Evolutionary conservation across 331 rosid genomes (phyloP), one percentile per base, ranked within the genome.

Genomic region (Quercus phellos): DNA sequence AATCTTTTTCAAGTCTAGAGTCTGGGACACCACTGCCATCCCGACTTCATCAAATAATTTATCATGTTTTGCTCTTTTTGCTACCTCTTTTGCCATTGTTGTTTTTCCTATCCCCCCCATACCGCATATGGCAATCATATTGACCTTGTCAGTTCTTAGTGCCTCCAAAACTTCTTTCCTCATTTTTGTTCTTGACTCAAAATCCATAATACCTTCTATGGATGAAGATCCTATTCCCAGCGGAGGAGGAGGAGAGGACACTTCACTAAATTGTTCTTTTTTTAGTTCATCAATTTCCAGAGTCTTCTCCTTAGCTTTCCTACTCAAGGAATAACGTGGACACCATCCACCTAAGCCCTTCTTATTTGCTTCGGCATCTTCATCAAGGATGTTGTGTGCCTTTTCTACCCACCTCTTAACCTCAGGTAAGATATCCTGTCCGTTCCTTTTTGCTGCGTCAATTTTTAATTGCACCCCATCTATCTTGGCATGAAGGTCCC

Each of bases 391-490:
- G 19, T 27, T 8, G 18, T 30, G 26, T 27, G 51, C 81, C 29
- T 66, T 26, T 4, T 17, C 0, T 7, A 84, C 26, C 87, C 87
- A 79, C 4, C 14, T 32, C 19, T 74, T 18, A 32, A 75, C 86
- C 8, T 27, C 0, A 27, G 30, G 30, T 27, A 22, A 22, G 4
- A 0, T 27, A 27, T 27, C 4, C 30, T 27, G 30, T 27, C 4
- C 30, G 30, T 2, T 27, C 30, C 30, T 27, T 27, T 27, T 27
- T 27, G 4, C 30, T 27, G 30, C 30, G 30, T 0, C 30, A 27
- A 27, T 27, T 27, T 2, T 0, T 27, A 27, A 27, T 27, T 27
- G 30, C 30, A 27, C 29, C 30, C 30, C 3, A 27, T 27, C 30
- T 27, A 22, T 22, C 24, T 22, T 22, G 24, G 24, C 24, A 22